Evolutionary conservation across 1,139 yeast species (phyloP).

Genomic region (Saccharomyces hybrid): DNA sequence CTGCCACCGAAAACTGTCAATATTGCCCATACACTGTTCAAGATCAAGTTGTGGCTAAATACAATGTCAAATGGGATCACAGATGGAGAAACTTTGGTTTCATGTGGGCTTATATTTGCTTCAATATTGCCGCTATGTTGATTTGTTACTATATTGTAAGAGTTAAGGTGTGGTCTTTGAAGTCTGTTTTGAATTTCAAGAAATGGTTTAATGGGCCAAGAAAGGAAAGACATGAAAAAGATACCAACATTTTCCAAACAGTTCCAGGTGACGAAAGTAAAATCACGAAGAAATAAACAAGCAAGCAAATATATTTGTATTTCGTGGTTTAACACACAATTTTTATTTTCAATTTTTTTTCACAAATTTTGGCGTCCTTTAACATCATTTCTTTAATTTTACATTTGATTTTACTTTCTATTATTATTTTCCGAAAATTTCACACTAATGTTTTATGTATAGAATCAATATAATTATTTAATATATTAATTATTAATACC

Average conservation of each 20-base stretch:
- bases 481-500: not conserved
- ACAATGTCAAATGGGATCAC: conserved; percentile 36
- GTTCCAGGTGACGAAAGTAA: conserved; percentile 35
- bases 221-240: conserved; percentile 39
- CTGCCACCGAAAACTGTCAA: conserved; percentile 38
- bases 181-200: conserved; percentile 27
- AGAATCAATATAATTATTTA: not conserved
- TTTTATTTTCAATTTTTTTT: not conserved
- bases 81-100: conserved; percentile 60
- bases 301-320: not conserved
- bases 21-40: conserved; percentile 42
- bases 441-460: not conserved
- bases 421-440: not conserved
- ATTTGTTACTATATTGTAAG: conserved; percentile 34
- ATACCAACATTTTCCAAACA: conserved; percentile 34
- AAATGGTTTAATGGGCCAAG: conserved; percentile 33
- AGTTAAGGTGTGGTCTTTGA: conserved; percentile 31
- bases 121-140: conserved; percentile 41
- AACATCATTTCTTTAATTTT: conserved; percentile 3
- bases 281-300: conserved; percentile 19
- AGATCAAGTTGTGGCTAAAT: conserved; percentile 38
- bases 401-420: conserved; percentile 1
- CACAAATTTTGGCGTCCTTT: not conserved
- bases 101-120: conserved; percentile 41
- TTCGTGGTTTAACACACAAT: not conserved